phyloP scores from a whole-genome alignment of 2,329 filamentous ascomycete species.

The Xenosphaeropsis pyriputrescens region DNA sequence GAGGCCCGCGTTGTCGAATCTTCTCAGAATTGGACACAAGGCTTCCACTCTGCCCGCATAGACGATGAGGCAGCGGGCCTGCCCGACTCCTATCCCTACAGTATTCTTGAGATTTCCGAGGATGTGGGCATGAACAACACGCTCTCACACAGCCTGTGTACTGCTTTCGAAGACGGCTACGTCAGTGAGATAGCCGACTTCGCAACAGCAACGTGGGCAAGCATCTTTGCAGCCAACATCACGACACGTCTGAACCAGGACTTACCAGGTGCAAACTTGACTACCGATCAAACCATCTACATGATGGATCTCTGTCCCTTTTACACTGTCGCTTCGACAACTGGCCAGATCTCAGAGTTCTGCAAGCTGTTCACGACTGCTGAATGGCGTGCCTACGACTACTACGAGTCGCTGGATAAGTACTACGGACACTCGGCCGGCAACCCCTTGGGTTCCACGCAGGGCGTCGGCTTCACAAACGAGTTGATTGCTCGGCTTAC shows the following conservation, averaged over 20 bases:
- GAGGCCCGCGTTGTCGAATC: constrained; percentile 61
- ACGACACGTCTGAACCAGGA: constrained; percentile 53
- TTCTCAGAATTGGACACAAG: constrained; percentile 59
- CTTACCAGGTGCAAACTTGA: constrained; percentile 53
- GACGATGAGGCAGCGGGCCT: constrained; percentile 22
- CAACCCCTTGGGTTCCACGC: constrained; percentile 65
- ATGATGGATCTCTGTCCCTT: constrained; percentile 88
- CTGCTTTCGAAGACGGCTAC: constrained; percentile 48
- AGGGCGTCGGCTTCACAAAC: constrained; percentile 78
- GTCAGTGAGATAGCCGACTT: constrained; percentile 29
- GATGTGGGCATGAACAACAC: constrained; percentile 60
- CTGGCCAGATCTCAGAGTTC: constrained; percentile 49
- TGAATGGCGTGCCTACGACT: constrained; percentile 72
- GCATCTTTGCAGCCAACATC: constrained; percentile 52
- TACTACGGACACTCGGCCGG: constrained; percentile 73
- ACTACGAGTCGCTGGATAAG: constrained; percentile 66
- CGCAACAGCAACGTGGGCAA: constrained; percentile 41
- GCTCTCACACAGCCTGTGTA: constrained; percentile 60
- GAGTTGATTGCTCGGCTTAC: constrained; percentile 77
- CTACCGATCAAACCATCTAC: constrained; percentile 43
- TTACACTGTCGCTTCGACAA: constrained; percentile 52
- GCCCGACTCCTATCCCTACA: constrained; percentile 29
- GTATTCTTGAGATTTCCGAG: constrained; percentile 59
- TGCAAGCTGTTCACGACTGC: constrained; percentile 57
- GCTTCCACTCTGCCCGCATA: constrained; percentile 41